Base-by-base conservation (phyloP, 192 early-diverging fungal genomes). In the Thamnidium elegans region DNA sequence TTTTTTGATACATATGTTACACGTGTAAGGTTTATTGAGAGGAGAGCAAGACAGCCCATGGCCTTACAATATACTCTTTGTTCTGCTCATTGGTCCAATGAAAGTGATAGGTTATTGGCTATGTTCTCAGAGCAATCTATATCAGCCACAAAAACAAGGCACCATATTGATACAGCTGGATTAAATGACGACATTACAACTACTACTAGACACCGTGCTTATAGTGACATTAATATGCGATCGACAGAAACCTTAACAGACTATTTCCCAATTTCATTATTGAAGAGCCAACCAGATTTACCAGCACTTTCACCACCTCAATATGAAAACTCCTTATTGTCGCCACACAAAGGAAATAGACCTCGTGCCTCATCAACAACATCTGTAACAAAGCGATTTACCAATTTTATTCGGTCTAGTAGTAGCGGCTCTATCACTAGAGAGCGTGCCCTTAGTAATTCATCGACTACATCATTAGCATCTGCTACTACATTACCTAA, bases 11-110 rank as follows among this genome's bases (percentile, higher is more conserved):
- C 60, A 17, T 78, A 55, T 62, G 73, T 81, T 15, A 80, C 79
- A 50, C 83, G 90, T 31, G 78, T 81, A 45, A 80, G 84, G 46
- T 75, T 87, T 13, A 79, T 90, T 52, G 84, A 87, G 32, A 86
- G 87, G 54, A 69, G 67, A 20, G 82, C 80, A 1, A 63, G 75
- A 32, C 69, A 72, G 34, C 17, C 42, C 4, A 74, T 84, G 47
- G 82, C 87, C 0, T 66, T 89, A 14, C 89, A 91, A 69, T 89
- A 90, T 67, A 68, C 76, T 7, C 73, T 93, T n/a, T 93, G 91
- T 64, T 66, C 74, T 26, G 76, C 86, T 5, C 91, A 93, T 77
- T 93, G 90, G 88, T 81, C 83, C 31, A 80, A 76, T 5, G 89
- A 92, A 26, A 53, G 74, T 32, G 89, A 91, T 58, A 73, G 91